Evolutionary conservation across 805 yeast species (phyloP).

Genomic region (Saccharomycopsis sp.): DNA sequence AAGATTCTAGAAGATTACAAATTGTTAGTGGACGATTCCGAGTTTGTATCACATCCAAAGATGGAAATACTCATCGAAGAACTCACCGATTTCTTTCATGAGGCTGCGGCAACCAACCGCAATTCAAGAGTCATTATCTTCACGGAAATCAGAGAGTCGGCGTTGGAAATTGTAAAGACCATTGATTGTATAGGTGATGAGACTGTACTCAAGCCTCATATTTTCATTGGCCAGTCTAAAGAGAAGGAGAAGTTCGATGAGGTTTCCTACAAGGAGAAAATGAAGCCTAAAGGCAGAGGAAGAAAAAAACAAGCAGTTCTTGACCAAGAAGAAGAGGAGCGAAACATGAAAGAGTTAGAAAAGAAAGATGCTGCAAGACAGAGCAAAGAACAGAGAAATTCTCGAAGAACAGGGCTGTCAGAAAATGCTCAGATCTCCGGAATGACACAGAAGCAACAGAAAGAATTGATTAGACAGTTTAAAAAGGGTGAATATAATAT

Average conservation of each 20-base stretch:
- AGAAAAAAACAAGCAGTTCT: slow-evolving; percentile 27
- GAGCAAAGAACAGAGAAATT: slow-evolving; percentile 29
- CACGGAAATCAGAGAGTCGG: slow-evolving; percentile 85
- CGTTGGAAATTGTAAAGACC: slow-evolving; percentile 71
- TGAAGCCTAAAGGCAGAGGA: slow-evolving; percentile 39
- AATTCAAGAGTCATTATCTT: slow-evolving; percentile 79
- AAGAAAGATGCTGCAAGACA: slow-evolving; percentile 30
- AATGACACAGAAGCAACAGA: slow-evolving; percentile 87
- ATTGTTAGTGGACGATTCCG: slow-evolving; percentile 33
- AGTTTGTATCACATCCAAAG: slow-evolving; percentile 59
- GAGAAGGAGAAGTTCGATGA: slow-evolving; percentile 68
- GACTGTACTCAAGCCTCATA: slow-evolving; percentile 54
- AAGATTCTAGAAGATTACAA: slow-evolving; percentile 41
- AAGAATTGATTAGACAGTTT: slow-evolving; percentile 67
- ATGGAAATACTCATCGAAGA: slow-evolving; percentile 53
- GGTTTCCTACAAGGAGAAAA: slow-evolving; percentile 38
- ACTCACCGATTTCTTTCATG: slow-evolving; percentile 46
- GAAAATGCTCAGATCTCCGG: slow-evolving; percentile 75
- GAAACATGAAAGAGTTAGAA: slow-evolving; percentile 27
- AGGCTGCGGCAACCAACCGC: slow-evolving; percentile 27
- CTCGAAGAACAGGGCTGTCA: slow-evolving; percentile 51
- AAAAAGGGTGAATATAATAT: slow-evolving; percentile 68
- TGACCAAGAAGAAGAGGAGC: slow-evolving; percentile 27
- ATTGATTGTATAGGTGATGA: slow-evolving; percentile 38
- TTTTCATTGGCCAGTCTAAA: slow-evolving; percentile 88